phyloP scores from a whole-genome alignment of 169 alveolate genomes.

The Babesia bigemina region DNA sequence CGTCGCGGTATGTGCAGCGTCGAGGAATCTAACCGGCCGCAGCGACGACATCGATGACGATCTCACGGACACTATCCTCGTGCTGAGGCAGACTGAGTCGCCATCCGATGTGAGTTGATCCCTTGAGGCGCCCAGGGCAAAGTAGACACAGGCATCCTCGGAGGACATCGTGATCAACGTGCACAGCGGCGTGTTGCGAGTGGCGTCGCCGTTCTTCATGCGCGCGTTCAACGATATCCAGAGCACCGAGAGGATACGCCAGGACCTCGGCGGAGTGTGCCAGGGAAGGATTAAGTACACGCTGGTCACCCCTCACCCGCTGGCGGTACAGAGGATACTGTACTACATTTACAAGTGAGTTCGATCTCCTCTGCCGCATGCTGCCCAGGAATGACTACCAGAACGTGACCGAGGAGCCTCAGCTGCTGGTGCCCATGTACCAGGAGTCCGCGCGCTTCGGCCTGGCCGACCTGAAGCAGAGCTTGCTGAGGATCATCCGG shows the following conservation, averaged over 20 bases:
- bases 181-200: slow-evolving; percentile 64
- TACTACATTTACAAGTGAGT: slow-evolving; percentile 63
- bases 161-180: slow-evolving; percentile 50
- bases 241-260: neutral
- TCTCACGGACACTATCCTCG: slow-evolving; percentile 42
- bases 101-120: slow-evolving; percentile 2
- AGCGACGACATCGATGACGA: slow-evolving; percentile 58
- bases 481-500: slow-evolving; percentile 45
- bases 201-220: slow-evolving; percentile 64
- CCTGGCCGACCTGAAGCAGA: slow-evolving; percentile 47
- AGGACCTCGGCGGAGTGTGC: neutral
- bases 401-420: slow-evolving; percentile 50
- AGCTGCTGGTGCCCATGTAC: slow-evolving; percentile 51
- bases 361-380: too few species aligned
- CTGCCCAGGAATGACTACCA: slow-evolving; percentile 60
- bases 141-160: neutral
- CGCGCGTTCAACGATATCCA: slow-evolving; percentile 40
- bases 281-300: slow-evolving; percentile 4
- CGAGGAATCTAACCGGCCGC: neutral
- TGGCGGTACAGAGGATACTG: slow-evolving; percentile 56
- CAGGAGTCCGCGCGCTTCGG: slow-evolving; percentile 51
- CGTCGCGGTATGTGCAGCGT: slow-evolving; percentile 37
- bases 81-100: slow-evolving; percentile 29
- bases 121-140: neutral
- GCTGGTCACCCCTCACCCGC: slow-evolving; percentile 48